A percentile compares a stretch with the other conserved stretches of the same genome.
Evolutionary conservation across 345 rosid genomes (phyloP).

Genomic region (Lepidium africanum): DNA sequence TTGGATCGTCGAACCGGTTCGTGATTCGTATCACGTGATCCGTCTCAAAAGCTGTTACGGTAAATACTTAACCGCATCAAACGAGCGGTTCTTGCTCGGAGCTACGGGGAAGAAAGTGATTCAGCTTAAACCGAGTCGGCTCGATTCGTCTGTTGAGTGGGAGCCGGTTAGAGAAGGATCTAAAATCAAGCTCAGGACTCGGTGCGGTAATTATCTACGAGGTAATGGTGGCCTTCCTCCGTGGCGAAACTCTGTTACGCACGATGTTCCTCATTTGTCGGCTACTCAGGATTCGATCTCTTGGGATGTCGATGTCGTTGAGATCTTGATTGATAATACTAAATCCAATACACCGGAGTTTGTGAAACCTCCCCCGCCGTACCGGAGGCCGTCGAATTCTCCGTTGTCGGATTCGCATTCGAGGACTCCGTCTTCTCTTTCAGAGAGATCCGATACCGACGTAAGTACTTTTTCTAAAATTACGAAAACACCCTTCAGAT

Average conservation of each 20-base stretch:
- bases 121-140: conserved; percentile 44
- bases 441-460: conserved; percentile 45
- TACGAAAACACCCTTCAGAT: neutral
- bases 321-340: conserved; percentile 27
- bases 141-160: conserved; percentile 63
- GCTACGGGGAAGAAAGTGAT: conserved; percentile 68
- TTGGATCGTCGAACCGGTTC: conserved; percentile 68
- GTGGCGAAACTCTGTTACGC: conserved; percentile 73
- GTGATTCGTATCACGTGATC: conserved; percentile 36
- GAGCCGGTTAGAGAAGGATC: conserved; percentile 61
- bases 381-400: conserved; percentile 37
- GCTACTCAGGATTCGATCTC: conserved; percentile 58
- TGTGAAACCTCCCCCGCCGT: conserved; percentile 25
- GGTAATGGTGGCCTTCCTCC: conserved; percentile 76
- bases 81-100: conserved; percentile 66
- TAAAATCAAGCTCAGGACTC: conserved; percentile 46
- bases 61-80: conserved; percentile 76
- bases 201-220: conserved; percentile 55
- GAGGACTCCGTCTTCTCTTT: conserved; percentile 38
- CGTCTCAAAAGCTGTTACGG: conserved; percentile 68
- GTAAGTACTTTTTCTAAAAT: conserved; percentile 37
- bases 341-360: neutral
- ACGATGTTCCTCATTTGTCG: conserved; percentile 56
- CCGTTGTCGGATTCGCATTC: conserved; percentile 25
- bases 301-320: conserved; percentile 71